phyloP scores from a whole-genome alignment of 352 stramenopile species.

The Globisporangium iwayamae region DNA sequence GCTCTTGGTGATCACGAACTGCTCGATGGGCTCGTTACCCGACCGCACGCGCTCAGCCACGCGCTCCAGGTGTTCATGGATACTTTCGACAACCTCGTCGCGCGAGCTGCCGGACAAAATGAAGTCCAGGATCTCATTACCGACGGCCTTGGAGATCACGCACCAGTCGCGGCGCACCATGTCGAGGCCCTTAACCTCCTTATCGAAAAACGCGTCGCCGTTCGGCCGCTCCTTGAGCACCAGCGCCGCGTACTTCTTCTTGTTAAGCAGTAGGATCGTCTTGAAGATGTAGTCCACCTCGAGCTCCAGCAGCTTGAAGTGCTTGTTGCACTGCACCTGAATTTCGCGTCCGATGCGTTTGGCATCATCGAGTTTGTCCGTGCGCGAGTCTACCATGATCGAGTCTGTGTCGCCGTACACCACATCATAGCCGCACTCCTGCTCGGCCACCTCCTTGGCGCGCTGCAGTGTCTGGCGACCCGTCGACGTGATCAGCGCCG shows the following conservation, averaged over 20 bases:
- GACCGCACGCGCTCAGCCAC: constrained; percentile 93
- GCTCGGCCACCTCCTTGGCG: constrained; percentile 97
- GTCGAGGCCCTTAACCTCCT: constrained; percentile 98
- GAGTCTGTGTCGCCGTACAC: constrained; percentile 99
- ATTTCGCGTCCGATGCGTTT: constrained; percentile 94
- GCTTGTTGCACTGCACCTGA: constrained; percentile 98
- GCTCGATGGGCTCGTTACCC: constrained; percentile 91
- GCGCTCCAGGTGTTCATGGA: constrained; percentile 94
- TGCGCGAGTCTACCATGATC: constrained; percentile 98
- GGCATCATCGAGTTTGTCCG: constrained; percentile 91
- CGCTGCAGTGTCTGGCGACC: constrained; percentile 97
- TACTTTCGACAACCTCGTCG: constrained; percentile 95
- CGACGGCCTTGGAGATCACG: constrained; percentile 96
- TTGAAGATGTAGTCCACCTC: constrained; percentile 99
- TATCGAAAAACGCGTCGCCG: constrained; percentile 79
- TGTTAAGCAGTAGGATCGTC: constrained; percentile 99
- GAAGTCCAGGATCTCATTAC: constrained; percentile 95
- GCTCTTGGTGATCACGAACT: constrained; percentile 99
- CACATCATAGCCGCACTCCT: constrained; percentile 97
- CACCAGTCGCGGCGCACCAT: constrained; percentile 99
- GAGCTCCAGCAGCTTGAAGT: constrained; percentile 98
- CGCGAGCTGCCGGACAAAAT: constrained; percentile 94
- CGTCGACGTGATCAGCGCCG: constrained; percentile 98
- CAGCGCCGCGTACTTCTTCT: constrained; percentile 99
- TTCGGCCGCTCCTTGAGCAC: constrained; percentile 86